Percentiles rank a stretch among this genome's conserved stretches.
Conservation (phyloP, 2,329 filamentous ascomycete species). For the Colletotrichum abscissum region DNA sequence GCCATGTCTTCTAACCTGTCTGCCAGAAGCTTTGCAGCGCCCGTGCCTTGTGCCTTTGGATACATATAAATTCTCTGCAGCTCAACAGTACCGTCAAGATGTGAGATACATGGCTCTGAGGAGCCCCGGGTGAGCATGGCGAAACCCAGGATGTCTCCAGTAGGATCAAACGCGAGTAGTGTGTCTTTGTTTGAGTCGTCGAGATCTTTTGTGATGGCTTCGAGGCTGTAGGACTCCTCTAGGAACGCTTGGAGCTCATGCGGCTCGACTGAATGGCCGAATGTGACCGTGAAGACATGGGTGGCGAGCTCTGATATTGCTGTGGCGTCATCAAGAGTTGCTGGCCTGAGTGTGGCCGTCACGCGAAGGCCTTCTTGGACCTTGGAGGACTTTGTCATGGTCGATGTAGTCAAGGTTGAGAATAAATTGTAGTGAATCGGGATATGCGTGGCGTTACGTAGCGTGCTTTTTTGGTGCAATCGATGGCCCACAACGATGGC, state of each 20-base stretch:
- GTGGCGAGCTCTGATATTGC: slow-evolving; percentile 48
- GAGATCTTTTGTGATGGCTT: slow-evolving; percentile 43
- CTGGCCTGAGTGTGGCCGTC: neutral
- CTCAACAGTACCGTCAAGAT: slow-evolving; percentile 47
- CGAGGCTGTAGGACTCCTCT: slow-evolving; percentile 48
- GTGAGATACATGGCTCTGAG: slow-evolving; percentile 50
- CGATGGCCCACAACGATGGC: neutral
- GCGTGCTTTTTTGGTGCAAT: neutral
- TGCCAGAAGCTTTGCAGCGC: slow-evolving; percentile 50
- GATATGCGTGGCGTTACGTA: neutral
- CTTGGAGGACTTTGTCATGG: neutral
- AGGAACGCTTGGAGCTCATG: slow-evolving; percentile 52
- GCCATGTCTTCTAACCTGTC: slow-evolving; percentile 46
- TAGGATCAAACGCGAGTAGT: slow-evolving; percentile 37
- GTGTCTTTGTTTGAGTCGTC: slow-evolving; percentile 41
- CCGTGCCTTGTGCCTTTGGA: slow-evolving; percentile 47
- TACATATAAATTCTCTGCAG: slow-evolving; percentile 57
- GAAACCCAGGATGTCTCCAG: slow-evolving; percentile 50
- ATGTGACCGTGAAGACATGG: slow-evolving; percentile 50
- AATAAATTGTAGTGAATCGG: neutral
- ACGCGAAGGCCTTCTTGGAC: neutral
- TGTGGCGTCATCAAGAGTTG: slow-evolving; percentile 39
- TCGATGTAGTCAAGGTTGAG: neutral
- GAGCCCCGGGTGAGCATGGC: slow-evolving; percentile 50
- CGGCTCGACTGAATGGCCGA: slow-evolving; percentile 53